phyloP scores from a whole-genome alignment of 1,284 basidiomycete species.

The Tremellales sp. region DNA sequence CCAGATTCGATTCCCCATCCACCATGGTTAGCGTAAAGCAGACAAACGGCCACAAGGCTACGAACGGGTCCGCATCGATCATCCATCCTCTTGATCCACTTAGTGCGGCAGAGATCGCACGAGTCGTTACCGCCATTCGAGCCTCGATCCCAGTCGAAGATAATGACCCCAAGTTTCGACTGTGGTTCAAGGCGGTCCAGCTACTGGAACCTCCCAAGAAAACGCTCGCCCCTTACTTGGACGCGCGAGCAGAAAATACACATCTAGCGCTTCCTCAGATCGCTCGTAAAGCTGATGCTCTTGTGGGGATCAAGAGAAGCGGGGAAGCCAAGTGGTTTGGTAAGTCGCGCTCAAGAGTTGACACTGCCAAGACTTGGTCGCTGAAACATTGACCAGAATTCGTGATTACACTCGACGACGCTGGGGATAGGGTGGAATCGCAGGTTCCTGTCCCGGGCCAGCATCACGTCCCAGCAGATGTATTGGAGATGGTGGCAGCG shows the following conservation, averaged over 20 bases:
- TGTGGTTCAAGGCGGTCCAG: slow-evolving; percentile 36
- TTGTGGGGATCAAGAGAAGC: slow-evolving; percentile 19
- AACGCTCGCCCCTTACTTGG: slow-evolving; percentile 28
- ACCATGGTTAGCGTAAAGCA: too few species aligned
- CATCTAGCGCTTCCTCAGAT: slow-evolving; percentile 5
- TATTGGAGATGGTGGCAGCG: slow-evolving; percentile 32
- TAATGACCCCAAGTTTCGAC: too few species aligned
- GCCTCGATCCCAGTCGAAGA: slow-evolving; percentile 1
- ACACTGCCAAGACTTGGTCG: too few species aligned
- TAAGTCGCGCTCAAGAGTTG: too few species aligned
- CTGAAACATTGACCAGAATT: not conserved
- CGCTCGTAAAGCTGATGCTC: slow-evolving; percentile 14
- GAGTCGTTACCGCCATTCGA: slow-evolving; percentile 19
- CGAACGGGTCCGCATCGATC: too few species aligned
- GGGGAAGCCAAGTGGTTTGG: slow-evolving; percentile 1
- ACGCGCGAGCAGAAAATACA: slow-evolving; percentile 5
- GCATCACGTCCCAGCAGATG: slow-evolving; percentile 24
- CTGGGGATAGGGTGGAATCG: not conserved
- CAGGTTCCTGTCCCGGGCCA: not conserved
- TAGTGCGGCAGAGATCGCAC: slow-evolving; percentile 36
- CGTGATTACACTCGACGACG: not conserved
- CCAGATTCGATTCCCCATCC: too few species aligned
- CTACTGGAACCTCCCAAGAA: slow-evolving; percentile 31
- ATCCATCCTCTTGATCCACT: slow-evolving; percentile 50
- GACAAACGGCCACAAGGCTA: too few species aligned